Conservation (phyloP, 2,329 filamentous ascomycete species). For the Monosporascus sp. region DNA sequence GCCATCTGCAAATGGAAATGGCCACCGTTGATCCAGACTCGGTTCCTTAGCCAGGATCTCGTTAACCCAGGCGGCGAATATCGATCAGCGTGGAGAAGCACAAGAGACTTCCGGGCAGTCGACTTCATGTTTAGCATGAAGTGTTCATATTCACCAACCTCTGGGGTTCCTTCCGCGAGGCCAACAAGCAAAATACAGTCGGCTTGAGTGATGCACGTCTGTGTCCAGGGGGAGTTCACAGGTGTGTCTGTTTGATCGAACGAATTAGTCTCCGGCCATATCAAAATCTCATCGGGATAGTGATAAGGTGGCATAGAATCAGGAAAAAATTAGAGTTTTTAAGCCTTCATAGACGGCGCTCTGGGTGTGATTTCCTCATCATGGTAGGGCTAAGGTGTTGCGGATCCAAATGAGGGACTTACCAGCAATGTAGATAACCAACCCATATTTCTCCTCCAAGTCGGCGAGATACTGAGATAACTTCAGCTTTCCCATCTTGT, state of each 20-base stretch:
- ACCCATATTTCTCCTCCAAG: constrained; percentile 91
- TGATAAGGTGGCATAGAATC: constrained; percentile 27
- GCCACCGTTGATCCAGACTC: constrained; percentile 96
- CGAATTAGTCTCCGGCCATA: constrained; percentile 21
- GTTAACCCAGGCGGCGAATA: constrained; percentile 83
- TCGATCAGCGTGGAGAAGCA: constrained; percentile 81
- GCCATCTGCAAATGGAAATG: constrained; percentile 98
- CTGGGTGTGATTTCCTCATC: constrained; percentile 48
- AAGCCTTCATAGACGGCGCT: constrained; percentile 50
- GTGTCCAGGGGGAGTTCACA: constrained; percentile 96
- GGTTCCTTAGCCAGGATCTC: constrained; percentile 82
- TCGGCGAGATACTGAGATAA: constrained; percentile 94
- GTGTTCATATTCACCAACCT: constrained; percentile 91
- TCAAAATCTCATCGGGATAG: neutral
- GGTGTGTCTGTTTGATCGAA: constrained; percentile 64
- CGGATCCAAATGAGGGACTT: constrained; percentile 25
- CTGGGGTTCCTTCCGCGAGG: constrained; percentile 81
- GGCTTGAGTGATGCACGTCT: constrained; percentile 94
- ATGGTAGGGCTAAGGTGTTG: constrained; percentile 23
- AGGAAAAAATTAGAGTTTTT: constrained; percentile 66
- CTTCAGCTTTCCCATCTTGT: constrained; percentile 93
- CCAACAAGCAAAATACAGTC: constrained; percentile 94
- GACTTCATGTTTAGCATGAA: constrained; percentile 97
- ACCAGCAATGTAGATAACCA: constrained; percentile 90
- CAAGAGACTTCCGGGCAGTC: constrained; percentile 86